Evolutionary conservation across 2,329 filamentous ascomycete species (phyloP), one percentile per base, ranked within the genome.

Genomic region (Fusarium nelsonii): DNA sequence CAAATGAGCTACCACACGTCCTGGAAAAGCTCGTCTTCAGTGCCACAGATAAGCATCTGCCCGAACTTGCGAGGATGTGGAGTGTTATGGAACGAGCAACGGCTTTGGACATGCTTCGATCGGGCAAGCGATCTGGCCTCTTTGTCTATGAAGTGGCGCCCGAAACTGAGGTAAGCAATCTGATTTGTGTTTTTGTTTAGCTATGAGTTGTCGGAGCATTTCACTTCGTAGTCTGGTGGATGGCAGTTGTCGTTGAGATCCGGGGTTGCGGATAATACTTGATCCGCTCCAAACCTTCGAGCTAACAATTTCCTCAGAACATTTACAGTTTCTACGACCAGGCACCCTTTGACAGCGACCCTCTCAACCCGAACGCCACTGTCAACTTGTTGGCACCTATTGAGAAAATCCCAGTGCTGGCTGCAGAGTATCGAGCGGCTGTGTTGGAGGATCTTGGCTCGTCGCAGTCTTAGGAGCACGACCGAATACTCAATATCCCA

Each of bases 291-390:
- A 23, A 39, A 46, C 15, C 12, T 41, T 18, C n/a, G 39, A 51
- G 56, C 63, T 71, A 70, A 70, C 59, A 70, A 55, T 70, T 71
- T 70, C 40, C 59, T 50, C 63, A 69, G 59, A 28, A 62, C 45
- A 70, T 71, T 43, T 44, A 61, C 45, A 15, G 18, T 9, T 67
- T 55, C 48, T 62, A 65, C 44, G 34, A 14, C n/a, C 43, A 50
- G 8, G 28, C n/a, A 37, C 28, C 11, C 18, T 70, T 50, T 36
- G 4, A 43, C 28, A 4, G 30, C 43, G 66, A 68, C 46, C 28
- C 23, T 37, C 10, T 44, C 45, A 64, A 60, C 46, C 54, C 62
- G 18, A 16, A 30, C 23, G 43, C 28, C 14, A 12, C 32, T 20
- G 9, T 4, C 16, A 12, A 32, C 14, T 20, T 8, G 8, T 46